Base-by-base conservation (phyloP, 1,284 basidiomycete genomes). In the Gomphus sp. region DNA sequence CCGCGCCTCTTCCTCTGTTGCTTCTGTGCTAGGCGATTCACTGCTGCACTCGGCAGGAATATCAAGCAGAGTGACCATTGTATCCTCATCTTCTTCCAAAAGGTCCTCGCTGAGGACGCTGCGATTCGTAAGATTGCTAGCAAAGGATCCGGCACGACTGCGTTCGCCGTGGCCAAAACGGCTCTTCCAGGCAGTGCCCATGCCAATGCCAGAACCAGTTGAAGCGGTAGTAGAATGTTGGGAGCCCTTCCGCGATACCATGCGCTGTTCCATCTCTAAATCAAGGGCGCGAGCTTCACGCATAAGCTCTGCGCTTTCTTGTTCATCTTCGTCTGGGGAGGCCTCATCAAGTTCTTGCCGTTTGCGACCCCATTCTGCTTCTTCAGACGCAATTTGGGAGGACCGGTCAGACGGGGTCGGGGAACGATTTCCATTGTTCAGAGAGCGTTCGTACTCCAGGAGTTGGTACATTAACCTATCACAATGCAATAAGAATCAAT, bases 391-490 rank as follows among this genome's bases (percentile, higher is more conserved):
- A 56, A 77, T 72, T 34, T 73, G 68, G 12, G 80, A 81, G 12
- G 81, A 77, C 37, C 67, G 67, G 66, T 87, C 78, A 62, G 84
- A 81, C 41, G 70, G 70, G 16, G 74, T 71, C 50, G 78, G 81
- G 37, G 76, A 84, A 39, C 70, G 72, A 62, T 70, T 72, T 60
- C 75, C 76, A 49, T 75, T 73, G 62, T 80, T 82, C 52, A 97
- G 77, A 58, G 81, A 80, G 61, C 93, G 88, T 70, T 95, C 93
- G 72, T 95, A 98, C 69, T 97, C 94, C 67, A 96, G 80, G 44
- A 98, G 80, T 74, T 97, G 93, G 79, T 96, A 98, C 72, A 98
- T 96, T 69, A 98, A 86, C 59, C 93, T 95, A 68, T 62, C 62
- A 60, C 58, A 55, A 14, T 56, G 59, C 37, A 28, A 43, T 53